Percentiles rank a stretch among this genome's conserved stretches.
Conservation (phyloP, 2,329 filamentous ascomycete genomes). For the Pseudocercospora musae region DNA sequence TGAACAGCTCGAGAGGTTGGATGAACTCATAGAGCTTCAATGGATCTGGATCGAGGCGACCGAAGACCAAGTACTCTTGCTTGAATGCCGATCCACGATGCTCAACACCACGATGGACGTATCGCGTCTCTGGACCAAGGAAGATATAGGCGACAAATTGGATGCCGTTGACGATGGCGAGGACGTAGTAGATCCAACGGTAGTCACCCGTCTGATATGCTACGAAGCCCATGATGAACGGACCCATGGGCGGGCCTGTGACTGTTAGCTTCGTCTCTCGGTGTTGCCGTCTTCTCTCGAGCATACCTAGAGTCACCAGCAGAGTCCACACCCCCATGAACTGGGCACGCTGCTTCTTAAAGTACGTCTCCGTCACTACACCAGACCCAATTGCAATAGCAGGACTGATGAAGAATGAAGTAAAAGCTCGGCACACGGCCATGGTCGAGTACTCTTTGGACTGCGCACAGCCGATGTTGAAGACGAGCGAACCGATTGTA, state of each 20-base stretch:
- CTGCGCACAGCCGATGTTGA: slow-evolving; percentile 55
- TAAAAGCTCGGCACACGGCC: slow-evolving; percentile 52
- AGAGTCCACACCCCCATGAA: slow-evolving; percentile 59
- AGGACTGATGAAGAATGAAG: slow-evolving; percentile 56
- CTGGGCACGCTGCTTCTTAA: slow-evolving; percentile 52
- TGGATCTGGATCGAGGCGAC: slow-evolving; percentile 53
- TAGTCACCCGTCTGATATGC: slow-evolving; percentile 50
- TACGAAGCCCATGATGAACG: slow-evolving; percentile 45
- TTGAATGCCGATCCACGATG: slow-evolving; percentile 43
- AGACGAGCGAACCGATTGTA: slow-evolving; percentile 45
- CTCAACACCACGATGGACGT: slow-evolving; percentile 42
- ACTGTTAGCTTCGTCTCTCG: background rate
- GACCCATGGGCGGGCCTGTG: slow-evolving; percentile 39
- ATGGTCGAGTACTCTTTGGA: slow-evolving; percentile 50
- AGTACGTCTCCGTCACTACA: slow-evolving; percentile 58
- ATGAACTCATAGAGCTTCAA: slow-evolving; percentile 51
- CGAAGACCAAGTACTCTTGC: slow-evolving; percentile 44
- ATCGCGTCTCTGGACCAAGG: slow-evolving; percentile 55
- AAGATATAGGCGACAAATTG: slow-evolving; percentile 58
- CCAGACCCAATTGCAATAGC: slow-evolving; percentile 55
- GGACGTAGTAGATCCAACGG: slow-evolving; percentile 58
- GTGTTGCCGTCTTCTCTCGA: background rate
- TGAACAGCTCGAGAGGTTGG: slow-evolving; percentile 48
- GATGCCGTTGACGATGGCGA: slow-evolving; percentile 56
- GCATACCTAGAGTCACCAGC: slow-evolving; percentile 47